phyloP scores from a whole-genome alignment of 805 yeast genomes.

The Dipodascus albidus region DNA sequence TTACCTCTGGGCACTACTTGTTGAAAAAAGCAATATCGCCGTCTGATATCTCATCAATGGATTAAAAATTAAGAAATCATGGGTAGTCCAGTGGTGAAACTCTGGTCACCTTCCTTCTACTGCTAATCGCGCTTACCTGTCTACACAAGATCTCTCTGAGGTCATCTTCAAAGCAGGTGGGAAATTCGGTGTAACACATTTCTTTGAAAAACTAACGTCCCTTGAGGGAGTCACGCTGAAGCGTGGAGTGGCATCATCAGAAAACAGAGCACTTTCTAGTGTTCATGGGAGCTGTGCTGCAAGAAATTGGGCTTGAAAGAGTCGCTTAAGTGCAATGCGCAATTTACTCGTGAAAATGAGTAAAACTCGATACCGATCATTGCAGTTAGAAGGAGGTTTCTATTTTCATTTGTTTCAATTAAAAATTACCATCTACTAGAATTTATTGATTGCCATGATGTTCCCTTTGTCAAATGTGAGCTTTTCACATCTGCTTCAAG shows the following conservation, averaged over 20 bases:
- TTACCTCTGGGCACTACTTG: background rate
- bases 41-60: background rate
- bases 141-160: constrained; percentile 9
- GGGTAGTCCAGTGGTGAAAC: background rate
- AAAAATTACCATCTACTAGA: background rate
- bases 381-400: constrained; percentile 1
- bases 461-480: too few relatives aligned
- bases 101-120: background rate
- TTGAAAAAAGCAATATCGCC: too few relatives aligned
- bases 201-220: constrained; percentile 9
- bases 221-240: constrained; percentile 13
- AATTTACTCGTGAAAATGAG: constrained; percentile 9
- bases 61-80: background rate
- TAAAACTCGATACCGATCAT: constrained; percentile 19
- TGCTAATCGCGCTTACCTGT: constrained; percentile 16
- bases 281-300: constrained; percentile 16
- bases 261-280: constrained; percentile 8
- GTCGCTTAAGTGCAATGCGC: constrained; percentile 19
- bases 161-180: constrained; percentile 12
- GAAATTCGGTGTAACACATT: constrained; percentile 19
- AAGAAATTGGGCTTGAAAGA: constrained; percentile 12
- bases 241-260: constrained; percentile 16
- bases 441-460: background rate
- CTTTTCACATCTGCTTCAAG: too few relatives aligned
- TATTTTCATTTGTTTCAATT: background rate